Conservation (phyloP, 78 protist genomes). For the Dictyostelium intermedium region DNA sequence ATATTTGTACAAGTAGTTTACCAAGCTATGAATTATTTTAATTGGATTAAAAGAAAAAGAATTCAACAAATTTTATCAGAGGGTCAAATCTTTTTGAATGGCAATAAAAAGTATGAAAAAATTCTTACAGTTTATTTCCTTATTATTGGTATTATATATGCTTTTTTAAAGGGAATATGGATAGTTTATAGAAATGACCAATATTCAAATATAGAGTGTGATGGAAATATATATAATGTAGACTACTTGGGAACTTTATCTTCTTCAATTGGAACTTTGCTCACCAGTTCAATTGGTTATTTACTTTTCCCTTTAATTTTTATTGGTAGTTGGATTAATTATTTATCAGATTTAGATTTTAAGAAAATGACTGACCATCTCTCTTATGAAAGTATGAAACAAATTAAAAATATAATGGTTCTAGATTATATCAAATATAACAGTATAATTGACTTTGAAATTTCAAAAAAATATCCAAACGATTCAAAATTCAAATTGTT, state of each 20-base stretch:
- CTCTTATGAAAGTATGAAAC: neutral
- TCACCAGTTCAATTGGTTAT: neutral
- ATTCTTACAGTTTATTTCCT: neutral
- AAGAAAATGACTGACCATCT: neutral
- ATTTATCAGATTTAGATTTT: neutral
- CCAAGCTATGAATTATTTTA: neutral
- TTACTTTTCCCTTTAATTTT: neutral
- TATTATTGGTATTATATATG: neutral
- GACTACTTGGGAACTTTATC: neutral
- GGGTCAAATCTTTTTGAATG: neutral
- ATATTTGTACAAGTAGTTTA: neutral
- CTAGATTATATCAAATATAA: neutral
- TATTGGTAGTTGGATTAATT: neutral
- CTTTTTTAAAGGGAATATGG: neutral
- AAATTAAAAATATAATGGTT: neutral
- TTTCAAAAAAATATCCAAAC: neutral
- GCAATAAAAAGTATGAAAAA: neutral
- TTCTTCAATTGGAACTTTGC: neutral
- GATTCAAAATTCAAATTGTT: neutral
- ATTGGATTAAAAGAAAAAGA: neutral
- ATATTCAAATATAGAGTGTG: neutral
- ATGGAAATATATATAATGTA: neutral
- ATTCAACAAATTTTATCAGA: constrained; percentile 1
- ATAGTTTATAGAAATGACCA: neutral
- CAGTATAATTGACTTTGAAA: neutral